Evolutionary conservation across 139 green algal species (phyloP).

Genomic region (Auxenochlorella protothecoides): DNA sequence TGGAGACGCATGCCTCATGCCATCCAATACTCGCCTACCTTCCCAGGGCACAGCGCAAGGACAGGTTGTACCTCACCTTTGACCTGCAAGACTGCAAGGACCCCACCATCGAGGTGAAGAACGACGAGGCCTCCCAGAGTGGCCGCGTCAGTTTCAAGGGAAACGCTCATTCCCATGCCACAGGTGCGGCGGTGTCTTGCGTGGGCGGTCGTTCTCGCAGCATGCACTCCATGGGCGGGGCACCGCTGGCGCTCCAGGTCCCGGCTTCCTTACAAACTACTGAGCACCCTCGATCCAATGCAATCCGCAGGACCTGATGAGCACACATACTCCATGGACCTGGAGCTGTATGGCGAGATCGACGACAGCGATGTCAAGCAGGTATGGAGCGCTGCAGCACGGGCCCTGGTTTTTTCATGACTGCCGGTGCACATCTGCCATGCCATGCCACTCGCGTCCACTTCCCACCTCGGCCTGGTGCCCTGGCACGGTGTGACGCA

Average conservation of each 20-base stretch:
- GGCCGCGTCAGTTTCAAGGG: constrained; percentile 47
- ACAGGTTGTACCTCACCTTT: constrained; percentile 63
- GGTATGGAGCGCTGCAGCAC: neutral
- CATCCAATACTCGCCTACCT: neutral
- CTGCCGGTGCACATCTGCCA: no score
- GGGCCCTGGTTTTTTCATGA: no score
- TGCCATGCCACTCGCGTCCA: no score
- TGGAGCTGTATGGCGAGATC: constrained; percentile 46
- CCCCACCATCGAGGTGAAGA: constrained; percentile 27
- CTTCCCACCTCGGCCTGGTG: no score
- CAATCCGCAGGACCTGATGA: constrained; percentile 16
- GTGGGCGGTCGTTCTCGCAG: no score
- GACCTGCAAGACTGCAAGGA: constrained; percentile 56
- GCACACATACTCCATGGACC: constrained; percentile 51
- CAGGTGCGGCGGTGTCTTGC: constrained; percentile 4
- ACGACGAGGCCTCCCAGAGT: constrained; percentile 35
- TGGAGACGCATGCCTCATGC: no score
- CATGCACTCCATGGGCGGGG: no score
- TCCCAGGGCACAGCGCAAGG: constrained; percentile 51
- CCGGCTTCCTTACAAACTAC: no score
- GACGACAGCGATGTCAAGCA: constrained; percentile 54
- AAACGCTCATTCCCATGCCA: constrained; percentile 39
- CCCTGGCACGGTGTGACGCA: no score
- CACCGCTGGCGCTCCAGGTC: no score
- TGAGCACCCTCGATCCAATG: no score